Percentiles rank a stretch among this genome's conserved stretches.
These are phyloP conservation scores for Hypoxylon sp. DNA, from an alignment of 2,329 filamentous ascomycete genomes.

Conservation along the genomic window DNA sequence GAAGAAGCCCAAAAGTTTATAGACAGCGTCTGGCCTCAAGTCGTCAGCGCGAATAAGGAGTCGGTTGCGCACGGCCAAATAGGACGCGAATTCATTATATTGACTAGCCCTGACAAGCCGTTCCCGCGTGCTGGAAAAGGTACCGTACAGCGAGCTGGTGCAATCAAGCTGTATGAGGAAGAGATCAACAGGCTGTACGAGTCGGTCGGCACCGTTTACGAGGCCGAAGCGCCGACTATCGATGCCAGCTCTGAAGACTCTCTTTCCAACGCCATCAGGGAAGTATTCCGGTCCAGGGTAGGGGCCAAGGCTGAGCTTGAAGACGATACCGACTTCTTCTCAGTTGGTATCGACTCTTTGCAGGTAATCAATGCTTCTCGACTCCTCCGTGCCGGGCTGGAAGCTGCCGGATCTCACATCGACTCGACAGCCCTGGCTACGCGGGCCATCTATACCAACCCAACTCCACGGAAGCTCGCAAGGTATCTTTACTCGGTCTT, in stretches of 20 bases:
- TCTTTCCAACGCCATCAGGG: conserved; percentile 43
- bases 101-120: conserved; percentile 52
- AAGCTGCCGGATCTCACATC: conserved; percentile 44
- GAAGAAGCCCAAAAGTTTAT: conserved; percentile 47
- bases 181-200: conserved; percentile 55
- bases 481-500: conserved; percentile 45
- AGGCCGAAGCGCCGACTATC: conserved; percentile 37
- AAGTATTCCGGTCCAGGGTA: conserved; percentile 43
- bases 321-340: conserved; percentile 50
- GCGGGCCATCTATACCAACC: conserved; percentile 51
- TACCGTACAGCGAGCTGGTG: conserved; percentile 52
- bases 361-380: conserved; percentile 50
- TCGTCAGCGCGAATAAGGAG: conserved; percentile 53
- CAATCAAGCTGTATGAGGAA: conserved; percentile 51
- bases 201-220: conserved; percentile 22
- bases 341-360: conserved; percentile 52
- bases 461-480: conserved; percentile 48
- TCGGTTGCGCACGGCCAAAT: conserved; percentile 58
- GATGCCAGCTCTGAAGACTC: conserved; percentile 44
- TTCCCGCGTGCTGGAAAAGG: conserved; percentile 57
- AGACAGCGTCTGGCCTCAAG: conserved; percentile 53
- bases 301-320: conserved; percentile 41
- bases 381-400: conserved; percentile 48
- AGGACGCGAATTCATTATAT: conserved; percentile 48
- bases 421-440: conserved; percentile 49